Base-by-base conservation (phyloP, 1,139 yeast genomes). In the Meyerozyma carpophila region DNA sequence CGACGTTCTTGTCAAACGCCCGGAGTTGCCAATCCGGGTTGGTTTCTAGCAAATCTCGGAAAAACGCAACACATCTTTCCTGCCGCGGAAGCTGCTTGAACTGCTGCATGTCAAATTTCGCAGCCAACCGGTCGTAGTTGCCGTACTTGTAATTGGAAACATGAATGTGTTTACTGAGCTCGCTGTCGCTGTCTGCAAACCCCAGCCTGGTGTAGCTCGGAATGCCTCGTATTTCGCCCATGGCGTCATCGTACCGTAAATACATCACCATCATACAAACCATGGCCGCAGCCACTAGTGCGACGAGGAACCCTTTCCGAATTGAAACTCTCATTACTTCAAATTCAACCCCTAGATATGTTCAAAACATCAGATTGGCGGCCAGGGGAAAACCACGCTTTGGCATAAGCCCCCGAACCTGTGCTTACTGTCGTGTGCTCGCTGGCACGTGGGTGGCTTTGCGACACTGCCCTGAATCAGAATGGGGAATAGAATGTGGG, bases 31-130 rank as follows among this genome's bases (percentile, higher is more conserved):
- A 69, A 1, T 59, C 59, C 1, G 70, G 66, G 41, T 61, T 28
- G 5, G 29, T 38, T 3, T 43, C 37, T 6, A 47, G 39, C 45
- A 62, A 57, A 27, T 58, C 56, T 2, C 54, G 44, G 48, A 71
- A 71, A 46, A 69, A 65, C 1, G 45, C 47, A 6, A 43, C 39
- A 48, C 77, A 72, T 42, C 58, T 59, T 5, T 65, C 62, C 11
- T 50, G 43, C 13, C 61, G 43, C 5, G 65, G 53, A 10, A 47
- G 46, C 26, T 44, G 43, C 36, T 43, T 45, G 45, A 54, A 54
- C 32, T 40, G 43, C 8, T 49, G 50, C 25, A 52, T 36, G 34
- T 47, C 43, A 26, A 55, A 52, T 2, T 47, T 40, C 21, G 42
- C 31, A 11, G 53, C 47, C 41, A 66, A 64, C 5, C 53, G 50